Conservation (phyloP, 768 basidiomycete species). For the Lactarius tabidus region DNA sequence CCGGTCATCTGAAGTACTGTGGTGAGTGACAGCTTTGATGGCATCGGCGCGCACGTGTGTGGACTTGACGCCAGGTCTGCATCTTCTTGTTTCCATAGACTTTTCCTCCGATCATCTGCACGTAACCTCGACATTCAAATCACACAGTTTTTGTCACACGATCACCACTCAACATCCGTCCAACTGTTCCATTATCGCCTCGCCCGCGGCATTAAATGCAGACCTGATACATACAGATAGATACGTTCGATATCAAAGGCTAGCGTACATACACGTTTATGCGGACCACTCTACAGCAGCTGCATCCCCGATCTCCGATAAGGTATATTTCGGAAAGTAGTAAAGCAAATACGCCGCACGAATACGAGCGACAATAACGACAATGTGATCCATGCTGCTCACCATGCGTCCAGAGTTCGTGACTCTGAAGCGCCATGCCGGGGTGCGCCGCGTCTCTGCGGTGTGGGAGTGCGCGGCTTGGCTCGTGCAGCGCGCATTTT, state of each 20-base stretch:
- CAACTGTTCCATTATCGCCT: conserved; percentile 12
- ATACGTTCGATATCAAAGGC: conserved; percentile 17
- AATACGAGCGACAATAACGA: conserved; percentile 2
- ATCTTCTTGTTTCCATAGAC: conserved; percentile 11
- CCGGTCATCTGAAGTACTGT: not conserved
- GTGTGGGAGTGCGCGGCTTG: conserved; percentile 21
- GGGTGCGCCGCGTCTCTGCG: conserved; percentile 16
- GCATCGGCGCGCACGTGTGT: not conserved
- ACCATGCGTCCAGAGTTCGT: conserved; percentile 17
- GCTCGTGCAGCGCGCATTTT: conserved; percentile 26
- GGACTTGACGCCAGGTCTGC: not conserved
- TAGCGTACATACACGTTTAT: conserved; percentile 20
- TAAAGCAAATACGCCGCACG: conserved; percentile 2
- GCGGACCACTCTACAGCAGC: conserved; percentile 5
- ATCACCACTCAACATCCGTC: conserved; percentile 6
- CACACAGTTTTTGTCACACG: conserved; percentile 9
- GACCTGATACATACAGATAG: conserved; percentile 23
- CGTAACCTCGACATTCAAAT: conserved; percentile 5
- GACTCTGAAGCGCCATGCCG: conserved; percentile 18
- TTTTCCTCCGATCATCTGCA: conserved; percentile 14
- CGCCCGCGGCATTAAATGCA: conserved; percentile 15
- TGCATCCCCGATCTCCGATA: conserved; percentile 11
- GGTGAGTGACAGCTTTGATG: not conserved
- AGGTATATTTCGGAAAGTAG: conserved; percentile 8
- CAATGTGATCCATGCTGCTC: not conserved